These are phyloP conservation scores for Prunus davidiana DNA, from an alignment of 306 rosid species.

Conservation along the genomic window DNA sequence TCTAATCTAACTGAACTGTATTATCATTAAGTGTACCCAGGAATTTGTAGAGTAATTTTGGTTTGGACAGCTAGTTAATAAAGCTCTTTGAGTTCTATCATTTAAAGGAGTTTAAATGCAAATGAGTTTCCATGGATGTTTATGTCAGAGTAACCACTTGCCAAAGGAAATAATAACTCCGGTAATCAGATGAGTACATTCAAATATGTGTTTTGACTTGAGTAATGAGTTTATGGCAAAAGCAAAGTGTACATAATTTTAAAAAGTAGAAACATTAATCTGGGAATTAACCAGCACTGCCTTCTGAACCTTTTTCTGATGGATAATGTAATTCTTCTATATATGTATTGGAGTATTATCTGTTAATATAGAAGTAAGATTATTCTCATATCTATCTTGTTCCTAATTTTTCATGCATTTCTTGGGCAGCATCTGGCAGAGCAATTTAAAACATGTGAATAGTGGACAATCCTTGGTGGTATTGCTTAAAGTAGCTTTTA, in stretches of 20 bases:
- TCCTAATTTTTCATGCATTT: constrained; percentile 29
- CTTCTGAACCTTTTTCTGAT: neutral
- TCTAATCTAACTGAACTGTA: neutral
- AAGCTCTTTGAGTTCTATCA: neutral
- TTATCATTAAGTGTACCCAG: neutral
- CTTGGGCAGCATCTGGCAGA: constrained; percentile 60
- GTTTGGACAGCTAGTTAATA: neutral
- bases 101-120: neutral
- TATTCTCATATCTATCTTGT: neutral
- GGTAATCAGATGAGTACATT: neutral
- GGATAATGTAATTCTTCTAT: neutral
- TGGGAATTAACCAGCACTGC: neutral
- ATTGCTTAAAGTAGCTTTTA: constrained; percentile 42
- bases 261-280: too few species aligned
- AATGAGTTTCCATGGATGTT: neutral
- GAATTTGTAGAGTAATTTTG: neutral
- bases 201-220: neutral
- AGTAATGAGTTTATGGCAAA: neutral
- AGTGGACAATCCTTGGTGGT: constrained; percentile 27
- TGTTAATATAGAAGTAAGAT: neutral
- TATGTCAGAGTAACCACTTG: neutral
- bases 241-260: neutral
- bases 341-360: neutral
- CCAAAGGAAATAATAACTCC: neutral
- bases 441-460: constrained; percentile 37